A percentile compares a stretch with the other conserved stretches of the same genome.
These are phyloP conservation scores for Solanum pimpinellifolium DNA, from an alignment of 257 asterid species.

Conservation along the genomic window DNA sequence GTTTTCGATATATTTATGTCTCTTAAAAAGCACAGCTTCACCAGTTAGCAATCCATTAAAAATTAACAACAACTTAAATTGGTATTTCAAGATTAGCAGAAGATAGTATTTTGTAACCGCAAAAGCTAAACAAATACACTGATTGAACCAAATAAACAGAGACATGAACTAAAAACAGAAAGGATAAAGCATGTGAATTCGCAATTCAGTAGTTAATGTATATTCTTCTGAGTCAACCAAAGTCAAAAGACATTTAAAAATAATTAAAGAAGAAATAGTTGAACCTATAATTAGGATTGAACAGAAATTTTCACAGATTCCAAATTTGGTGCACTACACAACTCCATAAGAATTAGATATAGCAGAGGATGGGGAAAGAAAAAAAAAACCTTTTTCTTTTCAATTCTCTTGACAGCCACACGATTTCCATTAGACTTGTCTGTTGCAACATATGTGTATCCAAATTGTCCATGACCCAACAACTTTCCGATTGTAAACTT, in stretches of 20 bases:
- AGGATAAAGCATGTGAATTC: not conserved
- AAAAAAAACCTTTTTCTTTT: constrained; percentile 51
- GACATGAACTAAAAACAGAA: not conserved
- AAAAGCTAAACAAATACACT: not conserved
- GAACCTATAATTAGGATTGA: not conserved
- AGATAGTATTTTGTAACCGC: not conserved
- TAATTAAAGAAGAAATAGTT: not conserved
- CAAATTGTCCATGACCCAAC: constrained; percentile 90
- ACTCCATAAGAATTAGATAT: not conserved
- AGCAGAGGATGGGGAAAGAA: not conserved
- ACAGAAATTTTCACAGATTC: not conserved
- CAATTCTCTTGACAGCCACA: constrained; percentile 79
- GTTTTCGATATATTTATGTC: not conserved
- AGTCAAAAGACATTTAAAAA: not conserved
- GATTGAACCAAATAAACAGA: not conserved
- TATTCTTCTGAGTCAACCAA: not conserved
- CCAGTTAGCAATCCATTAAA: not conserved
- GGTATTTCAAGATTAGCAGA: not conserved
- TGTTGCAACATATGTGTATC: constrained; percentile 69
- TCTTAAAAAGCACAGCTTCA: not conserved
- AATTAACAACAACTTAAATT: not conserved
- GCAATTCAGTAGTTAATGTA: not conserved
- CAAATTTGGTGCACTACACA: not conserved
- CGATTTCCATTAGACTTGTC: constrained; percentile 66
- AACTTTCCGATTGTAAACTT: constrained; percentile 57